phyloP scores from a whole-genome alignment of 768 basidiomycete species.

The Pulveroboletus frians region DNA sequence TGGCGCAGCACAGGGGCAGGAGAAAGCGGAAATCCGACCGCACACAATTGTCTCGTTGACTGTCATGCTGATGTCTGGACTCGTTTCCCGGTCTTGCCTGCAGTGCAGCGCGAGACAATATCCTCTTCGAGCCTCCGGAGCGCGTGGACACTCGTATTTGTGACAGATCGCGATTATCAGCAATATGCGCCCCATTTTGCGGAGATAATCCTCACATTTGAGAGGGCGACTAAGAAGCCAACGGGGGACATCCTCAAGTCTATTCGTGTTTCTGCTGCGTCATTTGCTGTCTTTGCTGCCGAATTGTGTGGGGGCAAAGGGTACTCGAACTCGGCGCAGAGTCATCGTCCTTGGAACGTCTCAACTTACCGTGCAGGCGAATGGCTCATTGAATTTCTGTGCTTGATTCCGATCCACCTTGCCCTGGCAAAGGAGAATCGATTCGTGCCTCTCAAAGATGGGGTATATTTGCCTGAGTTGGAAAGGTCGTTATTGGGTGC shows the following conservation, averaged over 20 bases:
- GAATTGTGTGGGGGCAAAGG: not conserved
- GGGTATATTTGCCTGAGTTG: constrained; percentile 42
- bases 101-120: constrained; percentile 42
- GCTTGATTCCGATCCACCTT: constrained; percentile 61
- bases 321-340: too few species aligned
- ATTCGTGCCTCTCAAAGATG: constrained; percentile 57
- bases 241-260: constrained; percentile 38
- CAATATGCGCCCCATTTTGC: constrained; percentile 40
- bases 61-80: constrained; percentile 56
- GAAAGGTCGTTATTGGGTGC: constrained; percentile 56
- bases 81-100: constrained; percentile 53
- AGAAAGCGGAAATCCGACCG: constrained; percentile 13
- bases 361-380: constrained; percentile 24
- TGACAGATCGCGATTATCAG: constrained; percentile 34
- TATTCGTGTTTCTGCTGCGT: constrained; percentile 30
- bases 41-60: constrained; percentile 48
- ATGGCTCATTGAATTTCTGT: constrained; percentile 57
- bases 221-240: constrained; percentile 48
- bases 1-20: too few species aligned
- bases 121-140: constrained; percentile 17
- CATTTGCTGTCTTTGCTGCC: constrained; percentile 24
- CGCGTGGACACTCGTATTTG: constrained; percentile 27
- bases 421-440: constrained; percentile 57
- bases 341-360: too few species aligned
- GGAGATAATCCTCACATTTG: constrained; percentile 43